Base-by-base conservation (phyloP, 768 basidiomycete species). In the Floccularia luteovirens region DNA sequence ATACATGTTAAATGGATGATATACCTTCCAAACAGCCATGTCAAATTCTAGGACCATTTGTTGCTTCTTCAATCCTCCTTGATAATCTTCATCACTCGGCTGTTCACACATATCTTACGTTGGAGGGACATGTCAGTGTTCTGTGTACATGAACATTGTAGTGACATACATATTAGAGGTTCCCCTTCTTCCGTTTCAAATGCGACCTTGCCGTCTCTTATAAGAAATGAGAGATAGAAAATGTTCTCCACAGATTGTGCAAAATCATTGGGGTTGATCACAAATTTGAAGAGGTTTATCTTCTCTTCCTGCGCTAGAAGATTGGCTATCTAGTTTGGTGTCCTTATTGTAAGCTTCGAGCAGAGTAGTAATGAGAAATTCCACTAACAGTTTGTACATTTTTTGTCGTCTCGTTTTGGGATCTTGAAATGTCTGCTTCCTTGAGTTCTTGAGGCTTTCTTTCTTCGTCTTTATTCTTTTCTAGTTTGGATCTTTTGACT, bases 161-260 rank as follows among this genome's bases (percentile, higher is more conserved):
- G 13, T 33, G 19, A 61, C 82, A 47, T 54, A 90, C 90, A 82
- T 34, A 93, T 77, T 14, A 80, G 56, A 5, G 89, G 83, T 50
- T 88, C 80, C 1, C 81, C 84, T 1, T 83, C 68, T 5, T 72
- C 65, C 4, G 74, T 71, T 47, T 90, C 83, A 21, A 89, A 66
- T 8, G 82, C 82, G 43, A 81, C 88, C 52, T 77, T 75, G 2
- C 85, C 90, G 47, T 93, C 88, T 22, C 86, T 75, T 33, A 96
- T 86, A 45, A 96, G 70, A 63, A 99, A 98, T 0, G 90, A 90
- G 2, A 94, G 70, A 53, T 96, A 92, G 58, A 99, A 98, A 17
- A 94, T 67, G 56, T 99, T 99, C 62, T 99, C 96, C 11, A 98
- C 90, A 0, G 88, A 90, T 55, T 99, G 94, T 0, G 82, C 85